Evolutionary conservation across 768 basidiomycete species (phyloP).

Genomic region (Lactarius hatsudake): DNA sequence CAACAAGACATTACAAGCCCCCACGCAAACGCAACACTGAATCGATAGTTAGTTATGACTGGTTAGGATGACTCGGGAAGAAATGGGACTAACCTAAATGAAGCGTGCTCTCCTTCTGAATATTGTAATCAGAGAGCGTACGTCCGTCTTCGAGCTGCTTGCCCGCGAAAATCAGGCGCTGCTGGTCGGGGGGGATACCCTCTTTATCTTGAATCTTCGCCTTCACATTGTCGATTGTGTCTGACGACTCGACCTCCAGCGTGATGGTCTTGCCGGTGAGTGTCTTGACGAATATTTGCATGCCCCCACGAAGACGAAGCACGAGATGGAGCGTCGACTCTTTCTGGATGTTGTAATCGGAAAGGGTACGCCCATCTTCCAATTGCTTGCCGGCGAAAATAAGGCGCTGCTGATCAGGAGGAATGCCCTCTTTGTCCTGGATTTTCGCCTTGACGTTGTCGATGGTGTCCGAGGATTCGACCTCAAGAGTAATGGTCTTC

Average conservation of each 20-base stretch:
- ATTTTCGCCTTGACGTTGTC: slow-evolving; percentile 91
- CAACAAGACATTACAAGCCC: slow-evolving; percentile 46
- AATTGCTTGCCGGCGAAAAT: slow-evolving; percentile 94
- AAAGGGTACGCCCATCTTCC: slow-evolving; percentile 86
- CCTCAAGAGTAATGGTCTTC: slow-evolving; percentile 90
- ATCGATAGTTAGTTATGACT: slow-evolving; percentile 13
- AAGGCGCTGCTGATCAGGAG: slow-evolving; percentile 85
- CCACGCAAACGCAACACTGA: slow-evolving; percentile 65
- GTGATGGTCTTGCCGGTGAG: slow-evolving; percentile 92
- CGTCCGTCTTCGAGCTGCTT: slow-evolving; percentile 95
- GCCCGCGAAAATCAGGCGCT: slow-evolving; percentile 89
- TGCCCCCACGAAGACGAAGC: slow-evolving; percentile 82
- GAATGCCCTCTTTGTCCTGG: slow-evolving; percentile 89
- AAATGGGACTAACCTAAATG: slow-evolving; percentile 43
- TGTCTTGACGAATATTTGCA: slow-evolving; percentile 91
- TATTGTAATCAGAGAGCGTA: slow-evolving; percentile 78
- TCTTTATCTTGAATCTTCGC: slow-evolving; percentile 82
- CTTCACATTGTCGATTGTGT: slow-evolving; percentile 91
- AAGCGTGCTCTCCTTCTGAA: slow-evolving; percentile 77
- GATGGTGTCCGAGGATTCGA: slow-evolving; percentile 83
- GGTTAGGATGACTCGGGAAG: background rate
- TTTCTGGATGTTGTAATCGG: slow-evolving; percentile 91
- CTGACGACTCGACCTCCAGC: slow-evolving; percentile 87
- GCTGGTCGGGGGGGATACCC: slow-evolving; percentile 83
- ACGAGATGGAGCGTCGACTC: slow-evolving; percentile 83